A percentile compares a stretch with the other conserved stretches of the same genome.
phyloP scores from a whole-genome alignment of 345 rosid genomes.

The Lumnitzera racemosa region DNA sequence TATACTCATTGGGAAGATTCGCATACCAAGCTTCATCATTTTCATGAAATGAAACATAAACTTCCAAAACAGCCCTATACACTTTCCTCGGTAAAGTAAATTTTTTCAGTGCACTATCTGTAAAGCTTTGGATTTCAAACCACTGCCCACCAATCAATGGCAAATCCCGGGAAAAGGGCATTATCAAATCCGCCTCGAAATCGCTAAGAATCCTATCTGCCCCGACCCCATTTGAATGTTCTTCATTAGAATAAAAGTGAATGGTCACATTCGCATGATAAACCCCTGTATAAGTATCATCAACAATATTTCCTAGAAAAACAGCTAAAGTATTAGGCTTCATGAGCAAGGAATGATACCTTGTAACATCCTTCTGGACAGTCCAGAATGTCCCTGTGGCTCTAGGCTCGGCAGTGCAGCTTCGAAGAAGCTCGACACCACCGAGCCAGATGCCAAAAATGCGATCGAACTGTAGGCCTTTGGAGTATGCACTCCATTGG shows the following conservation, averaged over 20 bases:
- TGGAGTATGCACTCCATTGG: too few species aligned
- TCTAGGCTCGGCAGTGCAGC: slow-evolving; percentile 10
- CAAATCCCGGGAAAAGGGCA: slow-evolving; percentile 6
- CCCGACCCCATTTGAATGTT: neutral
- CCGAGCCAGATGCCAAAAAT: slow-evolving; percentile 19
- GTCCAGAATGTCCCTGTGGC: slow-evolving; percentile 10
- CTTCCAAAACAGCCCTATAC: slow-evolving; percentile 12
- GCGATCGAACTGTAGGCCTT: neutral
- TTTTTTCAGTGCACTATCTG: neutral
- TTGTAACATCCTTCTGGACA: slow-evolving; percentile 20
- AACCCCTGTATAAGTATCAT: neutral
- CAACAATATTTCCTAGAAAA: slow-evolving; percentile 1
- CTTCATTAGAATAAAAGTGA: neutral
- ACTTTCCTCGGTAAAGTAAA: slow-evolving; percentile 14
- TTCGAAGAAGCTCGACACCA: slow-evolving; percentile 20
- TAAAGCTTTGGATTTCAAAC: slow-evolving; percentile 8
- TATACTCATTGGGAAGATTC: slow-evolving; percentile 3
- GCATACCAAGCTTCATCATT: slow-evolving; percentile 17
- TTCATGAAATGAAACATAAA: slow-evolving; percentile 17
- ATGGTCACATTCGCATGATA: slow-evolving; percentile 11
- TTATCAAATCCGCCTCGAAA: slow-evolving; percentile 12
- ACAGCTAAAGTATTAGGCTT: neutral
- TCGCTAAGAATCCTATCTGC: neutral
- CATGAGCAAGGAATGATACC: slow-evolving; percentile 12
- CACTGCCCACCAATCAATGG: slow-evolving; percentile 7